Evolutionary conservation across 495 filamentous ascomycete genomes (phyloP).

Genomic region (Aspergillus diversus): DNA sequence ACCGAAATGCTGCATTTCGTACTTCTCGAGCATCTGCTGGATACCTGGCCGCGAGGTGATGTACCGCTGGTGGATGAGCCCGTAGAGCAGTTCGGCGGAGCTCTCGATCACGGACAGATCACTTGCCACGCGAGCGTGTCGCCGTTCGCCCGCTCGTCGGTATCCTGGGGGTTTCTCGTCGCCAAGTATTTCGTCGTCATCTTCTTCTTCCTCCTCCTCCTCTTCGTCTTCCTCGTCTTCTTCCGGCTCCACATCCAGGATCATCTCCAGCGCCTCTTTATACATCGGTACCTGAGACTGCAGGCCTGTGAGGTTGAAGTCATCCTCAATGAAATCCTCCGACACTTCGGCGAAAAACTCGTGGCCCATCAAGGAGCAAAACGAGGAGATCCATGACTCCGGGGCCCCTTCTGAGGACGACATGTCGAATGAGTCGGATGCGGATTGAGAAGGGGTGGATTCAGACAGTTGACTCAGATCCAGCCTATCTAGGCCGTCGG

Average conservation of each 20-base stretch:
- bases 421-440: conserved; percentile 57
- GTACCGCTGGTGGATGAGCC: conserved; percentile 96
- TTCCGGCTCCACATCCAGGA: conserved; percentile 95
- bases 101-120: conserved; percentile 95
- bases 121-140: conserved; percentile 84
- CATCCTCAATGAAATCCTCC: conserved; percentile 99
- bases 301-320: conserved; percentile 96
- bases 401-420: conserved; percentile 79
- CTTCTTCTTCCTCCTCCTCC: conserved; percentile 72
- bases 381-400: conserved; percentile 97
- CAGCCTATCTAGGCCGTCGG: conserved; percentile 56
- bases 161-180: conserved; percentile 64
- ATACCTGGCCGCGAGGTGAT: conserved; percentile 97
- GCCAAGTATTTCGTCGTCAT: conserved; percentile 74
- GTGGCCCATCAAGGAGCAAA: conserved; percentile 92
- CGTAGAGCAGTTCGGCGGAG: conserved; percentile 95
- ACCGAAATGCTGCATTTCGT: conserved; percentile 93
- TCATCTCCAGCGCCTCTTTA: conserved; percentile 97
- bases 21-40: conserved; percentile 99
- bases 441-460: conserved; percentile 52
- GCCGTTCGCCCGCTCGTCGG: conserved; percentile 64
- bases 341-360: conserved; percentile 99
- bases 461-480: conserved; percentile 55
- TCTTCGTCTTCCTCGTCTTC: conserved; percentile 86
- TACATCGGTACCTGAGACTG: conserved; percentile 98